Base-by-base conservation (phyloP, 2,329 filamentous ascomycete genomes). In the Claviceps sp. region DNA sequence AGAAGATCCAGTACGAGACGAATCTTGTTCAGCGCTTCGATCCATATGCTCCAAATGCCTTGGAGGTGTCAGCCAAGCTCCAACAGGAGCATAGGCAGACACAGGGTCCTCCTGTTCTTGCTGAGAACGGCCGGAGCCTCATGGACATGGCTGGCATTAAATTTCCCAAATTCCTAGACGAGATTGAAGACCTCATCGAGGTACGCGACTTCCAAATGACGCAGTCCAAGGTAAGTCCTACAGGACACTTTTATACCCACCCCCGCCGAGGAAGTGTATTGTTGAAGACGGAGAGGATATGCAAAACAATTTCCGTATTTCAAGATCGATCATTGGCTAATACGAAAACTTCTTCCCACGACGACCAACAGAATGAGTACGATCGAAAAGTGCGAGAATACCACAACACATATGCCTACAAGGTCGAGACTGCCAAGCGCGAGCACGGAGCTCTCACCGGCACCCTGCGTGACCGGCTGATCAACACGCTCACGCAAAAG, bases 1-100 rank as follows among this genome's bases (percentile, higher is more conserved):
- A 93, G 62, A 88, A 88, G 58, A 81, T 96, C n/a, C 90, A 96
- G 69, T 83, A 88, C 57, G 90, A 95, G 67, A 89, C 90, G 70
- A 87, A 80, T 54, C 77, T 95, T 46, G 88, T 95, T 58, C 83
- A 89, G 66, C 83, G 87, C 59, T 87, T 93, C 50, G 85, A 95
- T 62, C 85, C 87, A 1, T 94, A 95, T 65, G 74, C 77, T 50
- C 75, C 82, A 55, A 78, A 81, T 55, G 81, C 87, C 48, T 75
- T 95, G 47, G 84, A 89, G 56, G 80, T 86, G 52, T 81, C 89
- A 56, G 74, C 77, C 50, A 79, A 82, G 58, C 69, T 85, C 61
- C 78, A 80, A 54, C 72, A 75, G 56, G 72, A 76, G 53, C 74
- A 78, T 52, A 70, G 72, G 40, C 73, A 76, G 50, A 73, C 73